Percentiles rank a stretch among this genome's conserved stretches.
Evolutionary conservation across 2,329 filamentous ascomycete genomes (phyloP).

Genomic region (Cordyceps farinosa): DNA sequence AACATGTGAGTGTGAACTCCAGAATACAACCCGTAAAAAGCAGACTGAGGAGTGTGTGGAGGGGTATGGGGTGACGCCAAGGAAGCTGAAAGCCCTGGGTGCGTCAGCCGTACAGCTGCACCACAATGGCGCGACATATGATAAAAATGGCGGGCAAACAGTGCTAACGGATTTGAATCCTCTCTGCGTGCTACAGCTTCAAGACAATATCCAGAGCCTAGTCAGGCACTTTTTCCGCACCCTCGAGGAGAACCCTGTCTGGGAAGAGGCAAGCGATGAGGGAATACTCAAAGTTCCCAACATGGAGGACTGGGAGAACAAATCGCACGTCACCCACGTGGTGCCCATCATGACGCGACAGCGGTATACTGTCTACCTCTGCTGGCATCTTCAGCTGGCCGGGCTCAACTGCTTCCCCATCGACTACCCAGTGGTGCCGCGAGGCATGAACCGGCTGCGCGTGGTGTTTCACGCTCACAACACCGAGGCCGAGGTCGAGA

Average conservation of each 20-base stretch:
- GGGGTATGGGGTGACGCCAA: not conserved
- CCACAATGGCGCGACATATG: not conserved
- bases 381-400: slow-evolving; percentile 25
- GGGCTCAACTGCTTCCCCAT: slow-evolving; percentile 29
- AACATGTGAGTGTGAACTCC: slow-evolving; percentile 11
- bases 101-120: not conserved
- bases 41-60: not conserved
- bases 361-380: slow-evolving; percentile 24
- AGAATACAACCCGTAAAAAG: not conserved
- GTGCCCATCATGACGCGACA: slow-evolving; percentile 28
- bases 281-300: slow-evolving; percentile 30
- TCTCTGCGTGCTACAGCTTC: slow-evolving; percentile 14
- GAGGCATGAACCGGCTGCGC: slow-evolving; percentile 36
- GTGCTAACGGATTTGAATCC: not conserved
- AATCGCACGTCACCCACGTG: slow-evolving; percentile 28
- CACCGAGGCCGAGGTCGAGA: slow-evolving; percentile 33
- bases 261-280: slow-evolving; percentile 22
- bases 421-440: slow-evolving; percentile 38
- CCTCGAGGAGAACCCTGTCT: slow-evolving; percentile 25
- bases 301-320: slow-evolving; percentile 26
- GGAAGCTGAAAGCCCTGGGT: not conserved
- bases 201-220: slow-evolving; percentile 24
- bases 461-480: slow-evolving; percentile 41
- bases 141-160: not conserved
- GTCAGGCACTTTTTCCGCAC: slow-evolving; percentile 28